Evolutionary conservation across 257 asterid genomes (phyloP), one percentile per base, ranked within the genome.

Genomic region (Gentiana macrophylla): DNA sequence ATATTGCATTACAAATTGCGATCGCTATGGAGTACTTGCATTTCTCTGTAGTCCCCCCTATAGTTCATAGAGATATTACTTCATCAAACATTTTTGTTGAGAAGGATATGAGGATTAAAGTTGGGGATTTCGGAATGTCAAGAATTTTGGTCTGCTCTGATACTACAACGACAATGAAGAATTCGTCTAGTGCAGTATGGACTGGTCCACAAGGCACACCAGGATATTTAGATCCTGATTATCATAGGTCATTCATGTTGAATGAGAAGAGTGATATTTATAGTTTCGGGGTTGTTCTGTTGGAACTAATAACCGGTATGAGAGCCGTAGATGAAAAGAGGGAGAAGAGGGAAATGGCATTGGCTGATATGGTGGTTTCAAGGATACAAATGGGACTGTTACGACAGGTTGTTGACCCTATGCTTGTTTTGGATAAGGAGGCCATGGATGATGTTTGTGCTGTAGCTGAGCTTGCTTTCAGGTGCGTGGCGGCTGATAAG

Each of bases 161-260:
- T 38, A 7, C 80, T 11, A 41, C 86, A 3, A 8, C 56, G 46
- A 76, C 74, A 0, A 57, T 73, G 9, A 78, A 77, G 9, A 15
- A 15, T 15, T 59, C 84, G 0, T 78, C 95, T 0, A 86, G 85
- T 10, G 93, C 89, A 1, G 95, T 90, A 12, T 82, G 95, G 86
- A 90, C 98, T 1, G 98, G 98, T 32, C 98, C 98, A 4, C 96
- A 91, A 60, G 96, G 98, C 3, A 91, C 98, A 0, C 98, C 98
- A 0, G 98, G 98, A 1, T 91, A 91, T 51, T 66, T 91, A 43
- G 98, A 87, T 66, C 98, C 98, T 0, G 96, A 91, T 71, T 91
- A 91, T 69, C 76, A 91, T 41, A 62, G 71, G 45, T 91, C 98
- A 0, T 91, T 84, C 53, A 60, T 86, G 69, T 59, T 91, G 72